Evolutionary conservation across 768 basidiomycete species (phyloP).

Genomic region (Leccinum fibrillosum): DNA sequence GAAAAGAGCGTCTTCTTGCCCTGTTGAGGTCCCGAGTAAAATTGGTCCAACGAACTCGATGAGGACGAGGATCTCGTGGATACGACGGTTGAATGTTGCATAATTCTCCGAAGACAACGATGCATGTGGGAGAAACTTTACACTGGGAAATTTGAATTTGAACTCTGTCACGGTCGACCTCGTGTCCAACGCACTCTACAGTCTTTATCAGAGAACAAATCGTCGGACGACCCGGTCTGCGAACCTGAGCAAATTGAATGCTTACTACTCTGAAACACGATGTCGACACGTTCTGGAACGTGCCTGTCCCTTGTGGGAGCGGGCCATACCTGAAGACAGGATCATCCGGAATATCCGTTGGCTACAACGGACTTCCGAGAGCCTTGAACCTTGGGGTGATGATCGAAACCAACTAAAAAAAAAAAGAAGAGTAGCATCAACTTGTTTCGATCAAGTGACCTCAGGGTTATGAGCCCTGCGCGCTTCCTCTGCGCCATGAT

Average conservation of each 20-base stretch:
- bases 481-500: constrained; percentile 49
- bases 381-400: too few relatives aligned
- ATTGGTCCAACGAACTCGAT: background rate
- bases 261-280: background rate
- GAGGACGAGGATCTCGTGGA: constrained; percentile 12
- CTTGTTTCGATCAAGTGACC: constrained; percentile 49
- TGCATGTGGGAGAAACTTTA: constrained; percentile 37
- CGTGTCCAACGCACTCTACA: background rate
- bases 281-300: background rate
- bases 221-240: background rate
- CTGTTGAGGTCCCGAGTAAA: too few relatives aligned
- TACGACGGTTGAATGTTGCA: background rate
- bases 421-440: constrained; percentile 31
- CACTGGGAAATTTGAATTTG: background rate
- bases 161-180: background rate
- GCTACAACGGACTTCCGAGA: background rate
- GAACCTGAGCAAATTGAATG: background rate
- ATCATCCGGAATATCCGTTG: background rate
- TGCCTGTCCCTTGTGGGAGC: background rate
- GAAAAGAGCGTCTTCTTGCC: too few relatives aligned
- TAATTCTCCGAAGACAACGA: background rate
- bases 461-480: constrained; percentile 50
- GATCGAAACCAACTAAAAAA: background rate
- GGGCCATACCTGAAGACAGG: background rate
- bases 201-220: background rate